Evolutionary conservation across 2,329 filamentous ascomycete species (phyloP).

Genomic region (Spiromastix sp.): DNA sequence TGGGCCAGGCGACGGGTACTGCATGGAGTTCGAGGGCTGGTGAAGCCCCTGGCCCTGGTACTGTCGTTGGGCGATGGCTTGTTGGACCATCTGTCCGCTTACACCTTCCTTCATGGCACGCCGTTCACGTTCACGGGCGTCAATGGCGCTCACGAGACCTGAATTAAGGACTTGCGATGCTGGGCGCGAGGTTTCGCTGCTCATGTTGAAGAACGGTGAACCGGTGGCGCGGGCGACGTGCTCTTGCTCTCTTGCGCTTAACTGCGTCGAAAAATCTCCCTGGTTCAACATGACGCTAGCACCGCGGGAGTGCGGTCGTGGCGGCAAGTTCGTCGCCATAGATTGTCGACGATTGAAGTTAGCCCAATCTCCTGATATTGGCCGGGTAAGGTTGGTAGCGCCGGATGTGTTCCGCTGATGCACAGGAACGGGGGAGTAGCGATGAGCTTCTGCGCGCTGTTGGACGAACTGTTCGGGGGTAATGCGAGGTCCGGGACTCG

Average conservation of each 20-base stretch:
- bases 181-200: conserved; percentile 41
- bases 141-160: conserved; percentile 69
- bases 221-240: conserved; percentile 76
- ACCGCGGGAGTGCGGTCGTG: conserved; percentile 50
- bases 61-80: conserved; percentile 60
- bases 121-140: conserved; percentile 68
- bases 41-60: conserved; percentile 39
- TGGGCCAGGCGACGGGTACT: conserved; percentile 17
- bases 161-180: conserved; percentile 40
- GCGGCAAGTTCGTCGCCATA: conserved; percentile 27
- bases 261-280: conserved; percentile 45
- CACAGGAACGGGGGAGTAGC: conserved; percentile 44
- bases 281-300: conserved; percentile 41
- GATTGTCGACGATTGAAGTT: conserved; percentile 23
- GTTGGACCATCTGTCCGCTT: conserved; percentile 60
- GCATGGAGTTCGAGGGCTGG: conserved; percentile 21
- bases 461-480: conserved; percentile 77
- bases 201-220: conserved; percentile 62
- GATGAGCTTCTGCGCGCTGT: conserved; percentile 53
- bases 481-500: conserved; percentile 45
- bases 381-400: conserved; percentile 27
- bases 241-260: conserved; percentile 83
- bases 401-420: conserved; percentile 53
- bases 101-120: conserved; percentile 58
- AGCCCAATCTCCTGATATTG: conserved; percentile 30